phyloP scores from a whole-genome alignment of 2,329 filamentous ascomycete species.

The Aureobasidium pullulans region DNA sequence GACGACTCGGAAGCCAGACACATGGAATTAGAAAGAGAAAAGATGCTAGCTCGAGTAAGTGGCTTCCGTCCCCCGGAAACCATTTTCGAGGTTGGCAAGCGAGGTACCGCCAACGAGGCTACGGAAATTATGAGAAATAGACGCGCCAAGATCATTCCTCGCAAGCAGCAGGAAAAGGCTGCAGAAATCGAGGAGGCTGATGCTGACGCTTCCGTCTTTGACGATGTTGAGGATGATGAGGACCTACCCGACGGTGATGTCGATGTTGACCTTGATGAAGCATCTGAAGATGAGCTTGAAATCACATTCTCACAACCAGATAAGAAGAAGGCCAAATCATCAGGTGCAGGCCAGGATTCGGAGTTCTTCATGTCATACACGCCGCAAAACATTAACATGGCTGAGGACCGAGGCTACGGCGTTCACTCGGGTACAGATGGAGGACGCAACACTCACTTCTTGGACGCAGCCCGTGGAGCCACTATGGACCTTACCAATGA shows the following conservation, averaged over 20 bases:
- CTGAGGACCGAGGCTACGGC: slow-evolving; percentile 87
- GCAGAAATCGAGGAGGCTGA: slow-evolving; percentile 23
- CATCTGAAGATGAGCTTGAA: slow-evolving; percentile 49
- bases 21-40: slow-evolving; percentile 64
- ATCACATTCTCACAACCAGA: slow-evolving; percentile 38
- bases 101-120: slow-evolving; percentile 59
- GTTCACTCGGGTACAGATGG: slow-evolving; percentile 67
- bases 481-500: slow-evolving; percentile 93
- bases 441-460: slow-evolving; percentile 61
- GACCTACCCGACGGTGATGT: slow-evolving; percentile 32
- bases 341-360: slow-evolving; percentile 61
- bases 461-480: slow-evolving; percentile 75
- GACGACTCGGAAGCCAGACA: slow-evolving; percentile 54
- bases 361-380: slow-evolving; percentile 97
- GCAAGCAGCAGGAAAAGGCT: slow-evolving; percentile 16
- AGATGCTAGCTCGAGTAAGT: slow-evolving; percentile 83
- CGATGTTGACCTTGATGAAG: slow-evolving; percentile 34
- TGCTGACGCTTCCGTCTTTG: slow-evolving; percentile 19
- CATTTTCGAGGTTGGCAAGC: slow-evolving; percentile 86
- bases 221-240: slow-evolving; percentile 28
- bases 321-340: slow-evolving; percentile 18
- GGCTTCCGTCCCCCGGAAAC: slow-evolving; percentile 86
- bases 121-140: slow-evolving; percentile 70
- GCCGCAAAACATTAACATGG: slow-evolving; percentile 69
- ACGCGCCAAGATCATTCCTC: slow-evolving; percentile 55